A percentile compares a stretch with the other conserved stretches of the same genome.
Conservation (phyloP, 2,329 filamentous ascomycete genomes). For the Piedraia hortae region DNA sequence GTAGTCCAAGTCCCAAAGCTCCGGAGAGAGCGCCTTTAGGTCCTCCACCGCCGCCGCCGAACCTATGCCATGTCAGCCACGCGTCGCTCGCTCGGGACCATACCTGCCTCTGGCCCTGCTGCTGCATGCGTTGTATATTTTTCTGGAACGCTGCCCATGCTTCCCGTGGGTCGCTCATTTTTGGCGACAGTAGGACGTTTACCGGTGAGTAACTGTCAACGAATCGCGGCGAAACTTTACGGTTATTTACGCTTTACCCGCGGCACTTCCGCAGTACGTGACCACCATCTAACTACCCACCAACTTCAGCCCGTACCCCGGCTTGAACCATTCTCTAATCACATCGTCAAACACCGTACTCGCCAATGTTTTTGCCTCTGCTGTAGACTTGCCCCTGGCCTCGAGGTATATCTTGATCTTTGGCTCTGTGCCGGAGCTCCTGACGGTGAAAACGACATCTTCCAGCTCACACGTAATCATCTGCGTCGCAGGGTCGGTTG, state of each 20-base stretch:
- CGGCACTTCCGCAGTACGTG: too few species aligned
- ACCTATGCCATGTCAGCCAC: slow-evolving; percentile 8
- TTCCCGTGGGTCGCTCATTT: slow-evolving; percentile 30
- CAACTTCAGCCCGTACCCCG: background rate
- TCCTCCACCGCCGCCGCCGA: slow-evolving; percentile 20
- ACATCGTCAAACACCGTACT: slow-evolving; percentile 20
- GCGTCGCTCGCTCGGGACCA: slow-evolving; percentile 3
- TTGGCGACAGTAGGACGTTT: too few species aligned
- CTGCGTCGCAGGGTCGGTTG: slow-evolving; percentile 28
- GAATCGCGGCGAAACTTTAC: too few species aligned
- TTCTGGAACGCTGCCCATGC: slow-evolving; percentile 37
- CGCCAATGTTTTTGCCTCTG: slow-evolving; percentile 18
- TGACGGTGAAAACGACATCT: slow-evolving; percentile 7
- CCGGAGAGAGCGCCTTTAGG: slow-evolving; percentile 27
- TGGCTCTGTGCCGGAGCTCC: slow-evolving; percentile 31
- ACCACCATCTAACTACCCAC: too few species aligned
- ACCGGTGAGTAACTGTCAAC: too few species aligned
- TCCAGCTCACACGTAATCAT: slow-evolving; percentile 36
- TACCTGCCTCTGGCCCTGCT: slow-evolving; percentile 19
- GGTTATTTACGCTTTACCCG: too few species aligned
- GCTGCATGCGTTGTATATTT: slow-evolving; percentile 22
- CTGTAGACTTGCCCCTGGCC: slow-evolving; percentile 16
- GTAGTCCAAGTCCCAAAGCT: slow-evolving; percentile 24
- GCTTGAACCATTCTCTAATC: slow-evolving; percentile 19
- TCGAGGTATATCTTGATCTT: slow-evolving; percentile 36